Percentiles rank a stretch among this genome's conserved stretches.
These are phyloP conservation scores for Eimeria sp. DNA, from an alignment of 169 alveolate species.

Conservation along the genomic window DNA sequence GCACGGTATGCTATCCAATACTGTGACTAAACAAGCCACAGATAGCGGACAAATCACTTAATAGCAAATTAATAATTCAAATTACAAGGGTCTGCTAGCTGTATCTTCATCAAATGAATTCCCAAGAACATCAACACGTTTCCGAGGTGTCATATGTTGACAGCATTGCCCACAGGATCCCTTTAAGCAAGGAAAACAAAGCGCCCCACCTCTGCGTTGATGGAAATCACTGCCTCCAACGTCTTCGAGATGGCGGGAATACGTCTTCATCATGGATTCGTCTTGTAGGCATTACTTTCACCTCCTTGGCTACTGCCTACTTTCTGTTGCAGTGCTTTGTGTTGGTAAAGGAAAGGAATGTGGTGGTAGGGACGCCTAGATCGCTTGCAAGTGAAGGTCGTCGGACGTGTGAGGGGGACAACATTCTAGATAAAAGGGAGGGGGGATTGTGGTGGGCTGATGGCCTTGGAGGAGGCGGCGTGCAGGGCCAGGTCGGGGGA, in stretches of 20 bases:
- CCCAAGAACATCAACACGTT: neutral
- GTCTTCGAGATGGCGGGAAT: neutral
- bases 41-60: neutral
- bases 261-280: neutral
- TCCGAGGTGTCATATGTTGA: neutral
- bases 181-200: neutral
- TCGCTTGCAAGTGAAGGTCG: conserved; percentile 9
- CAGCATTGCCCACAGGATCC: neutral
- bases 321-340: neutral
- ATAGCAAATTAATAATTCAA: neutral
- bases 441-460: neutral
- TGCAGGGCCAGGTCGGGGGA: neutral
- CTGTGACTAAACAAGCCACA: too few species aligned
- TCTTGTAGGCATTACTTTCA: neutral
- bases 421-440: neutral
- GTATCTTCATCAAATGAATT: neutral
- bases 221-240: neutral
- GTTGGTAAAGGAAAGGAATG: neutral
- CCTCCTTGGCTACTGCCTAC: neutral
- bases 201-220: neutral
- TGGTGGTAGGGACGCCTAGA: neutral
- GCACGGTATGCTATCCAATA: neutral
- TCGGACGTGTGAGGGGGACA: neutral
- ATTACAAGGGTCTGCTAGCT: neutral
- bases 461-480: neutral